Evolutionary conservation across 208 protist species (phyloP).

Genomic region (Trypanosoma cruzi): DNA sequence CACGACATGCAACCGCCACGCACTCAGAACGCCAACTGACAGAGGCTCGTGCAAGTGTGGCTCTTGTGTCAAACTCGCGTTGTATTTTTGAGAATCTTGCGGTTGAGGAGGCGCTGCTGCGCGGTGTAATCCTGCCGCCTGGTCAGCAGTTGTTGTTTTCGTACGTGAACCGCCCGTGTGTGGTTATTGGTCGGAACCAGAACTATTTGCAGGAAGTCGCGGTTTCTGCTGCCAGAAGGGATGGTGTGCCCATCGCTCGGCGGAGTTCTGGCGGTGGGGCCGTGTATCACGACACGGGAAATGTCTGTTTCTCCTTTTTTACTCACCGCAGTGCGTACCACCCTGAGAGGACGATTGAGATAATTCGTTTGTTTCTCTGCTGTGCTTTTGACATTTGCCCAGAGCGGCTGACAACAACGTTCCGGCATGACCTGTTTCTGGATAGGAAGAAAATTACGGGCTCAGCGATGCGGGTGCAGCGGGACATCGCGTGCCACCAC

Average conservation of each 20-base stretch:
- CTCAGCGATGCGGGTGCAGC: slow-evolving; percentile 89
- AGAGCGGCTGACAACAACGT: slow-evolving; percentile 58
- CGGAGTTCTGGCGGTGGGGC: slow-evolving; percentile 82
- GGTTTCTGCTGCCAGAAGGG: slow-evolving; percentile 34
- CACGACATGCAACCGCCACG: background rate
- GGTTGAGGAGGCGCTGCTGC: slow-evolving; percentile 72
- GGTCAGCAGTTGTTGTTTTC: slow-evolving; percentile 50
- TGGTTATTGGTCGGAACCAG: slow-evolving; percentile 87
- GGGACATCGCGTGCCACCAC: slow-evolving; percentile 83
- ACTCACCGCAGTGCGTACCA: slow-evolving; percentile 69
- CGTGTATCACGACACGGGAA: slow-evolving; percentile 85
- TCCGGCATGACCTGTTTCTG: slow-evolving; percentile 81
- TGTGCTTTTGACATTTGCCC: slow-evolving; percentile 39
- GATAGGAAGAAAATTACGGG: slow-evolving; percentile 86
- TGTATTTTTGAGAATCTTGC: slow-evolving; percentile 78
- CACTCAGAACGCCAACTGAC: slow-evolving; percentile 14
- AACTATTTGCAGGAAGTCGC: slow-evolving; percentile 74
- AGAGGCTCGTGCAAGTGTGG: slow-evolving; percentile 6
- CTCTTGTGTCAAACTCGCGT: slow-evolving; percentile 44
- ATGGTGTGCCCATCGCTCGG: slow-evolving; percentile 65
- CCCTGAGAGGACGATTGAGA: slow-evolving; percentile 73
- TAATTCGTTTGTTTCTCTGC: slow-evolving; percentile 58
- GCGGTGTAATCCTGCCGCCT: slow-evolving; percentile 45
- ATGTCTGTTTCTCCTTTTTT: slow-evolving; percentile 86
- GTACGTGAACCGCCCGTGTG: slow-evolving; percentile 83